Evolutionary conservation across 106 monocot species (phyloP), one percentile per base, ranked within the genome.

Genomic region (Apostasia shenzhenica): DNA sequence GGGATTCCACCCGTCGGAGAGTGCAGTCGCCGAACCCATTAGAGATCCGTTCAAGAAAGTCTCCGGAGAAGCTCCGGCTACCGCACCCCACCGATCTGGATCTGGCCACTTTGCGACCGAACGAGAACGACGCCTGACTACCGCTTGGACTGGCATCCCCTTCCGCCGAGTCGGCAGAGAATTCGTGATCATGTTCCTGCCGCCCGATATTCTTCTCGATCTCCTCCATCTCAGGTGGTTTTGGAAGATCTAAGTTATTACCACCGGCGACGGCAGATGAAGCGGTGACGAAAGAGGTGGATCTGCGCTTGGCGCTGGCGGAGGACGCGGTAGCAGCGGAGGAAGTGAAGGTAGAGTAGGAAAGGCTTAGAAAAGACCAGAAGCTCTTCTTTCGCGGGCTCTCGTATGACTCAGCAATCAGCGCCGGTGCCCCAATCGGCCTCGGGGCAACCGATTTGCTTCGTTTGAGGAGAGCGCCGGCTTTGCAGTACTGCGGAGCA

Each of bases 321-420:
- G 74, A 68, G 41, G 67, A 63, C 37, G 80, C 14, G 52, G 54
- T 57, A 4, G 61, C 10, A 9, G 59, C 48, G 56, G 70, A 72
- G 9, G 63, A 55, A 26, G 63, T 62, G 6, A 37, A 60, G 12
- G 76, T 59, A 13, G 76, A 53, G 53, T 81, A 74, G 0, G 73
- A 64, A 50, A 75, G 76, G 71, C 70, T 67, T 64, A 89, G 72
- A 66, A 89, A 89, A 7, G 89, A 85, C 89, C 89, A 90, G 72
- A 90, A 90, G 73, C 85, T 80, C 80, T 86, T 90, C 76, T 86
- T 90, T 11, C 83, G 71, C 2, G 89, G 85, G 46, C 85, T 85
- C 0, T 82, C 80, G 2, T 70, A 37, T 1, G 76, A 61, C 2
- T 54, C 41, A n/a, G 72, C 42, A 6, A 39, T 47, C 6, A 41